Evolutionary conservation across 495 filamentous ascomycete genomes (phyloP), one percentile per base, ranked within the genome.

Genomic region (Daldinia vernicosa): DNA sequence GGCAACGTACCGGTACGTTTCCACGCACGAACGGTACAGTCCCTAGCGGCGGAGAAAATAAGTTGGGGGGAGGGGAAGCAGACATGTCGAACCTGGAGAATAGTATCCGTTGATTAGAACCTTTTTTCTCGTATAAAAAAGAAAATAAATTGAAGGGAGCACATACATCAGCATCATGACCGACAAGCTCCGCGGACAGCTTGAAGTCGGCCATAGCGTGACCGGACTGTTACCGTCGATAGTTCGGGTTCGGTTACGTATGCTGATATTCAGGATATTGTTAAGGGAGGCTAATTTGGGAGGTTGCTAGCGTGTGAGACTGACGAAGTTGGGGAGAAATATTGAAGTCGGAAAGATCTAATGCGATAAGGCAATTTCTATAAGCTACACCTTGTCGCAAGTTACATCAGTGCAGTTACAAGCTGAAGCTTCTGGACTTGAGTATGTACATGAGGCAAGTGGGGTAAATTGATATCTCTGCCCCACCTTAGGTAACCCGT

Each of bases 11-110:
- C 83, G 47, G 89, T 83, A 45, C 80, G 80, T 70, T 89, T 92
- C 96, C 96, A 99, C 51, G 93, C 78, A 35, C 94, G 90, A 40
- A 97, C 94, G 3, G 94, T 97, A 61, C 89, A 89, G 84, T 98
- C 96, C 79, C 96, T 87, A 60, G 95, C 97, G 22, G 92, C 92
- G 12, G 95, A 97, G 63, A 96, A 78, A 32, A 97, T 81, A 54
- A 88, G 80, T 69, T 91, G 88, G 62, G 91, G 82, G 52, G 84
- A 82, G 15, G 94, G 93, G 76, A 95, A 98, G 76, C 82, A 83
- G 69, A 99, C 92, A 68, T 87, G 89, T 68, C 95, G 93, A 76
- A 99, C 95, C 95, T 99, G 73, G 3, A 58, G 57, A 57, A 52
- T 17, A 4, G 27, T 19, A 15, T 11, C 6, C 9, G 52, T 77